Evolutionary conservation across 768 basidiomycete species (phyloP), one percentile per base, ranked within the genome.

Genomic region (Boletus barrowsii): DNA sequence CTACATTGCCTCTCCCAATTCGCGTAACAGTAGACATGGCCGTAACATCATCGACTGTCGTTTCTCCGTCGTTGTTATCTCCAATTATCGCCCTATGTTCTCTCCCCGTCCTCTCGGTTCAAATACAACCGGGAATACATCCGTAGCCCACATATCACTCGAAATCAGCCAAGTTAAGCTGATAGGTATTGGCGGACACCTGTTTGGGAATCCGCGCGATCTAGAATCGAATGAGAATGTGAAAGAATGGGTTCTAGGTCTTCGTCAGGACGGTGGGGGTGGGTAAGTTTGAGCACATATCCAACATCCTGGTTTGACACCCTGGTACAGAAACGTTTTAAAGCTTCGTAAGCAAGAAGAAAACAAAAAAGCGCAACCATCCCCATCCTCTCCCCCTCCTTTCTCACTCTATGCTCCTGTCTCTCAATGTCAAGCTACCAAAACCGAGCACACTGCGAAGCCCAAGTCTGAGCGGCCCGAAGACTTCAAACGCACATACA

Each of bases 261-360:
- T 88, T 45, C 76, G 74, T 49, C 66, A 76, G 42, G 74, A 76
- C 36, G 85, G 83, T 35, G 83, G 84, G 42, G 82, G 75, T 57
- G 84, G 84, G 86, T 87, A 64, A 68, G 82, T 75, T 35, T 42
- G 36, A 13, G 42, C 22, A 29, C 46, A 41, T 20, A 13, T 52
- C 54, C 58, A 13, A 9, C 24, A 47, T 51, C 29, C 0, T 43
- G 40, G 29, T 39, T 50, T 47, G 48, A 59, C 37, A 13, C 10
- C 24, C 33, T 46, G 48, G 15, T 30, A 30, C 48, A 80, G 76
- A 30, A 79, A 80, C 54, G 56, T 77, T 26, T 65, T 79, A 41
- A 84, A 77, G 71, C 60, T 80, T 36, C 70, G 71, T 53, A 80
- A 78, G 56, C 66, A 73, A 53, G 68, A 68, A 42, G 56, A 62